Base-by-base conservation (phyloP, 2,329 filamentous ascomycete species). In the Tolypocladium ophioglossoides region DNA sequence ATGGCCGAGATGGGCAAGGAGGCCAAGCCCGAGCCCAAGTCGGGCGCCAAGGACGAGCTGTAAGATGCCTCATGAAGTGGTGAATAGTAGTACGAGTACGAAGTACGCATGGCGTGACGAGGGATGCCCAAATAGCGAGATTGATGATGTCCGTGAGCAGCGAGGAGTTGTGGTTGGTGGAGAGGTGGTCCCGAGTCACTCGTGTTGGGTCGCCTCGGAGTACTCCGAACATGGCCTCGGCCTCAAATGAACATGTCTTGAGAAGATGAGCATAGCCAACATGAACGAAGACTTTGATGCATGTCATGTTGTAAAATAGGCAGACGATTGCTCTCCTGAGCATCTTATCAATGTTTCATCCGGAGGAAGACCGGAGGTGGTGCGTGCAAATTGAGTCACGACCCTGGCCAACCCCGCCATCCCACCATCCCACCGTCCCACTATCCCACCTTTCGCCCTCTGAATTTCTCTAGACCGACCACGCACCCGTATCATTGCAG, bases 1-100 rank as follows among this genome's bases (percentile, higher is more conserved):
- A 58, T 71, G 63, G 56, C 59, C 30, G 68, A 67, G 48, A 71
- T 70, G 66, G 71, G 65, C 3, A 70, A 67, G 86, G 58, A 71
- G 63, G 55, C 57, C 51, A 71, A 70, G 66, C 70, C 65, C 2
- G 70, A 67, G 61, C 67, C 68, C 53, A 57, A 57, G 35, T 60
- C 58, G 1, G 57, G 62, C 10, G 62, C 8, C 61, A 70, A 65
- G 60, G 70, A 76, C 57, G 74, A 75, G 64, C 58, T 75, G 57
- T 74, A 59, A 62, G 55, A 34, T 10, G 10, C 38, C 6, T 12
- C 49, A 30, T 18, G 14, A 44, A 16, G 20, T 16, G 40, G 12
- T 18, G 35, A 38, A 7, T 7, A 18, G 30, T 7, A 27, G 27
- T 27, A 27, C 9, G n/a, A n/a, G n/a, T n/a, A n/a, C n/a, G n/a